These are phyloP conservation scores for Thoreauomyces humboldtii DNA, from an alignment of 192 early-diverging fungal genomes.

Conservation along the genomic window DNA sequence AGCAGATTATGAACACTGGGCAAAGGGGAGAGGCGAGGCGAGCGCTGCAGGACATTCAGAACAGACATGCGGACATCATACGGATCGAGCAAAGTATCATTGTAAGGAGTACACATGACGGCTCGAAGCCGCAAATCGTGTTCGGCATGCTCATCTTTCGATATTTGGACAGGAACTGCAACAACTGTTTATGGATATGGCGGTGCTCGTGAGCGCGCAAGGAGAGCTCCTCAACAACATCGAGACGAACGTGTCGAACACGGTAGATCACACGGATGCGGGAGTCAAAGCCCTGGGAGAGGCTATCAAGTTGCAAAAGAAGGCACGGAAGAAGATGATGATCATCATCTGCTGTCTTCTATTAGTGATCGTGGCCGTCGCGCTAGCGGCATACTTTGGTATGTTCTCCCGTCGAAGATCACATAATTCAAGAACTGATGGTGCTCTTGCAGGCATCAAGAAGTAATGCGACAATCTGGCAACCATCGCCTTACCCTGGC, in stretches of 20 bases:
- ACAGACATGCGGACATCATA: slow-evolving; percentile 80
- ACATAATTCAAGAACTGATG: not conserved
- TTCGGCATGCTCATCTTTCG: no score
- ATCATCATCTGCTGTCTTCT: slow-evolving; percentile 50
- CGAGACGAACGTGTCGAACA: slow-evolving; percentile 61
- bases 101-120: no score
- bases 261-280: slow-evolving; percentile 57
- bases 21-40: slow-evolving; percentile 69
- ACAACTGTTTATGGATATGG: slow-evolving; percentile 87
- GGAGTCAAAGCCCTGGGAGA: slow-evolving; percentile 58
- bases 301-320: slow-evolving; percentile 61
- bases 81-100: slow-evolving; percentile 85
- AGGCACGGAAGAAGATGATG: slow-evolving; percentile 62
- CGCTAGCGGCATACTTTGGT: slow-evolving; percentile 46
- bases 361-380: slow-evolving; percentile 31
- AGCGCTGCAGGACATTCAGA: slow-evolving; percentile 79
- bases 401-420: no score
- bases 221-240: slow-evolving; percentile 72
- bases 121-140: no score
- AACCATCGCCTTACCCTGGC: no score
- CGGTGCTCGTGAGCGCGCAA: slow-evolving; percentile 74
- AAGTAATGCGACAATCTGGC: no score
- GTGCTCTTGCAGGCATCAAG: no score
- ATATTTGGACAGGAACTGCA: slow-evolving; percentile 67
- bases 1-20: slow-evolving; percentile 71